Percentiles rank a stretch among this genome's conserved stretches.
Evolutionary conservation across 2,329 filamentous ascomycete species (phyloP).

Genomic region (Coniochaeta sp.): DNA sequence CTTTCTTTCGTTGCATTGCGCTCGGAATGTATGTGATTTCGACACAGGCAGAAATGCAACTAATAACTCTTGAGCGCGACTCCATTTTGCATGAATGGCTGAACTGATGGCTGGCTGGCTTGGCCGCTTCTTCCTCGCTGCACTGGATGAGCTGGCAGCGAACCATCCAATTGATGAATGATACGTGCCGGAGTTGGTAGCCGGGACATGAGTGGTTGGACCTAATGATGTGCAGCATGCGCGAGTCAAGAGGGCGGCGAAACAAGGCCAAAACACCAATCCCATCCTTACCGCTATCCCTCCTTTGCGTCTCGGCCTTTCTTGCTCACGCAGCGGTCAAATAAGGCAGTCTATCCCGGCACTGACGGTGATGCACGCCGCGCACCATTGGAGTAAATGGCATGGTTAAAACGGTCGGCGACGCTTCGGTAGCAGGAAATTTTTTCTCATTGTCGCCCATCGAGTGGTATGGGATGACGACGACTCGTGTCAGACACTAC

Average conservation of each 20-base stretch:
- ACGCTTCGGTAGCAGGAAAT: neutral
- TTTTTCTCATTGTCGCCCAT: neutral
- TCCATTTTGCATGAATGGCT: neutral
- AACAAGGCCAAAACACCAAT: slow-evolving; percentile 11
- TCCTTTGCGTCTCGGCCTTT: slow-evolving; percentile 15
- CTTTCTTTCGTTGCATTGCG: neutral
- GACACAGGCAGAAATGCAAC: neutral
- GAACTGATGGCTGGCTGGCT: neutral
- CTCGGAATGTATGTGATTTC: neutral
- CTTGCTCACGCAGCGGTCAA: slow-evolving; percentile 8
- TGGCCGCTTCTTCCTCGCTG: neutral
- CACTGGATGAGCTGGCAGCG: neutral
- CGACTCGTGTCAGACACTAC: neutral
- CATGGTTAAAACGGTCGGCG: neutral
- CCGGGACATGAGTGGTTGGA: neutral
- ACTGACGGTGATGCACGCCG: slow-evolving; percentile 4
- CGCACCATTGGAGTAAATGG: neutral
- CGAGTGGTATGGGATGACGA: neutral
- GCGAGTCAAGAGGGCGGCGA: slow-evolving; percentile 18
- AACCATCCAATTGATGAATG: neutral
- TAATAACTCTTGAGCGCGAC: neutral
- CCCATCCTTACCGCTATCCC: slow-evolving; percentile 3
- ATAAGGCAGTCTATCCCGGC: slow-evolving; percentile 12
- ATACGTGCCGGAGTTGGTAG: neutral
- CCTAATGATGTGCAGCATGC: slow-evolving; percentile 13